Base-by-base conservation (phyloP, 2,329 filamentous ascomycete genomes). In the Curvularia hawaiiensis region DNA sequence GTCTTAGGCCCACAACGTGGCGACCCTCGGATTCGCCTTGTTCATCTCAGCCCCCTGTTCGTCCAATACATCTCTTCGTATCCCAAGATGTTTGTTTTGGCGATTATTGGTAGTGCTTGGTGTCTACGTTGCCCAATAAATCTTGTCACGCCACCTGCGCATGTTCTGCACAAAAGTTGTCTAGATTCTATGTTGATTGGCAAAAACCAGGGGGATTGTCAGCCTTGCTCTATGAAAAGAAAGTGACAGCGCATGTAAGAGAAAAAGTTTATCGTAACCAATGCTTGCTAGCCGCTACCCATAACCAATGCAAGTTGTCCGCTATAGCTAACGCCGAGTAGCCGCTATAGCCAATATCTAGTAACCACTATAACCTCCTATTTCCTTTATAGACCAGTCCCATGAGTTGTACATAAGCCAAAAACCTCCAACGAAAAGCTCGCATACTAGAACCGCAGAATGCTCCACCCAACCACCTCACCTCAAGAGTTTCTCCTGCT, bases 1-100 rank as follows among this genome's bases (percentile, higher is more conserved):
- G 33, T 35, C 33, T 46, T 47, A 51, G 38, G 43, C 41, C 46
- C 26, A 26, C 12, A 39, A 53, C 28, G 14, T 40, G 31, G 46
- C 51, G 22, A 24, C 28, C 35, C 20, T 16, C 40, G 43, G 50
- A 30, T 53, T 38, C 56, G 41, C 59, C 59, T 53, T 62, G 28
- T 57, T 62, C 44, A 51, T 58, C 60, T 50, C 20, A 33, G n/a
- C 45, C 40, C 40, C 40, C 20, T 43, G 40, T 26, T 26, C 16
- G 3, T 38, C 35, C 16, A 38, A 38, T 18, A 18, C 35, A 38
- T 38, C 35, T 3, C 16, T 38, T n/a, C 35, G 3, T 38, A 9
- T 12, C 14, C 14, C 16, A n/a, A 35, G 10, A n/a, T 35, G 14
- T 35, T 35, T 35, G 12, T 35, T 35, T 35, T 35, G 33, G 5